Base-by-base conservation (phyloP, 176 grass and related monocot genomes). In the sorghum (Sorghum bicolor) region DNA sequence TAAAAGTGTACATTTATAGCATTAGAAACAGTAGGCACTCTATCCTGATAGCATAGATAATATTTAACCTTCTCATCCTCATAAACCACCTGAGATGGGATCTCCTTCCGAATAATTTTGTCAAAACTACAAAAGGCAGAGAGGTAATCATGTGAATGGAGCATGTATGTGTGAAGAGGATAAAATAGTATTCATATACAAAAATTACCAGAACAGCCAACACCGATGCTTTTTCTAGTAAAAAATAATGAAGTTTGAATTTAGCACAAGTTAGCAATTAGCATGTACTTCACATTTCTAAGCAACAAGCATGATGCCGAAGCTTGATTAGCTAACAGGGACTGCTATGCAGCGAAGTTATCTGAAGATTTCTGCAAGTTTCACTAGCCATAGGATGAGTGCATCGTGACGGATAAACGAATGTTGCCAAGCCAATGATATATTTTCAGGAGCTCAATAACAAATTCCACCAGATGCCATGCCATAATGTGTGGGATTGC, bases 101-200 rank as follows among this genome's bases (percentile, higher is more conserved):
- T 93, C 79, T 97, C 91, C 70, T 91, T 97, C 25, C 22, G 53
- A 82, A 97, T 86, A 84, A 93, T 97, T 84, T 91, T 97, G 78
- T 93, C 89, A 6, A 97, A 93, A 79, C 94, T 97, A 89, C 74
- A 93, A 55, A 19, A 75, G 14, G 3, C 16, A 16, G 52, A 53
- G 38, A 66, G 64, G 20, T 32, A 64, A 12, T n/a, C 19, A 20
- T 71, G 19, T 24, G 28, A 33, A 80, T 44, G 31, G 10, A 63
- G 22, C 24, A 40, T 57, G 12, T 38, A 34, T 75, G 14, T 31
- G 2, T 32, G 34, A 67, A 69, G 31, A 19, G 34, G 13, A 1
- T 62, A 60, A 40, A 45, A 70, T n/a, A 9, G 52, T 37, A 37
- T 6, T 33, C 10, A 4, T n/a, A 25, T 10, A 37, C 17, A n/a